Conservation (phyloP, 371 early-diverging fungal genomes). For the Massospora cicadina region DNA sequence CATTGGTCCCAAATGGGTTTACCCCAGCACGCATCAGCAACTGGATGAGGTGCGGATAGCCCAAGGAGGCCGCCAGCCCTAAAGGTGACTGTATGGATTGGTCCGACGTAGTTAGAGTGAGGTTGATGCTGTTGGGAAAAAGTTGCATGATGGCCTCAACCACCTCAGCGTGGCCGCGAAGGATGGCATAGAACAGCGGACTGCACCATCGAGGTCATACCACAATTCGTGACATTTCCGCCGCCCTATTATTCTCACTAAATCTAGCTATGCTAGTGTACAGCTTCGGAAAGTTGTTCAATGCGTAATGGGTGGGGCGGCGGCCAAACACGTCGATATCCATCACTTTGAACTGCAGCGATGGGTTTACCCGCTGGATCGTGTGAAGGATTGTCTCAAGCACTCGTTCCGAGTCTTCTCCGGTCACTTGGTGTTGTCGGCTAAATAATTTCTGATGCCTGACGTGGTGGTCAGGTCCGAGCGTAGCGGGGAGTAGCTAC, state of each 20-base stretch:
- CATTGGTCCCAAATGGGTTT: constrained; percentile 30
- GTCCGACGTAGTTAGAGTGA: neutral
- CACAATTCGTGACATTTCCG: constrained; percentile 18
- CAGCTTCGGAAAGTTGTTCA: constrained; percentile 24
- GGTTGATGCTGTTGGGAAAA: constrained; percentile 13
- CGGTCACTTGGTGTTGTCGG: neutral
- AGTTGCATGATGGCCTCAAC: constrained; percentile 26
- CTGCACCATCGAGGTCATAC: constrained; percentile 47
- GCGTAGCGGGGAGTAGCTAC: constrained; percentile 5
- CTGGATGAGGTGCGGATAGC: constrained; percentile 16
- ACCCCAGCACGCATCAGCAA: constrained; percentile 32
- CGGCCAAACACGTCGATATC: constrained; percentile 38
- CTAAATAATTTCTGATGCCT: neutral
- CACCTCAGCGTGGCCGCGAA: constrained; percentile 35
- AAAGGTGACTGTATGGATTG: constrained; percentile 12
- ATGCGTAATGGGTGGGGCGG: constrained; percentile 46
- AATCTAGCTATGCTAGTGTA: constrained; percentile 3
- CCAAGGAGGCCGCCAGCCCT: constrained; percentile 13
- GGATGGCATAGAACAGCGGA: constrained; percentile 45
- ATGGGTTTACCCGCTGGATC: constrained; percentile 15
- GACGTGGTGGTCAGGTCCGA: neutral
- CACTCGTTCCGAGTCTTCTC: constrained; percentile 14
- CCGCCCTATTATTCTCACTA: constrained; percentile 17
- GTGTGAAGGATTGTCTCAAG: constrained; percentile 18
- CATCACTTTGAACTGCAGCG: constrained; percentile 14